phyloP scores from a whole-genome alignment of 768 basidiomycete species.

The Mycena rebaudengoi region DNA sequence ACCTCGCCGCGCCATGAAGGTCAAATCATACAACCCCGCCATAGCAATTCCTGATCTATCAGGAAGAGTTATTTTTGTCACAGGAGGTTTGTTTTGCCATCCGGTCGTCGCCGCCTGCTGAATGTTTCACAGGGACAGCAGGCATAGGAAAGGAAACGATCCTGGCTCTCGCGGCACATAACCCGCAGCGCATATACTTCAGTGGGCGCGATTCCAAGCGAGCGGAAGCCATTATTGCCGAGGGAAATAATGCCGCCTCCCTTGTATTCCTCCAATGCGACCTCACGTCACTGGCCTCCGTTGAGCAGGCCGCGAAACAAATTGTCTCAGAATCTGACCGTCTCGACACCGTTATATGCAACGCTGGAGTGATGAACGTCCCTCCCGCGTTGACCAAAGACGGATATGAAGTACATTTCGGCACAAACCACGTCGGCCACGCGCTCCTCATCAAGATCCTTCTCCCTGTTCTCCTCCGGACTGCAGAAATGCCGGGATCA shows the following conservation, averaged over 20 bases:
- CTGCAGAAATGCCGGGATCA: conserved; percentile 15
- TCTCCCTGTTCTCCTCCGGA: conserved; percentile 44
- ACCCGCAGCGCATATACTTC: conserved; percentile 18
- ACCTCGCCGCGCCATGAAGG: conserved; percentile 13
- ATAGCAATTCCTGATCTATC: conserved; percentile 19
- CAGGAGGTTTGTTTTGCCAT: conserved; percentile 3
- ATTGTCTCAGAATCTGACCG: conserved; percentile 16
- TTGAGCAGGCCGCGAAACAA: conserved; percentile 8
- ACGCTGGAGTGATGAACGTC: conserved; percentile 24
- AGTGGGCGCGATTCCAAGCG: conserved; percentile 20
- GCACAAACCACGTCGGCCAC: conserved; percentile 44
- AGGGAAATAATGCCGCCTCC: not conserved
- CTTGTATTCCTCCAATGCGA: conserved; percentile 21
- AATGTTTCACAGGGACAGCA: conserved; percentile 8
- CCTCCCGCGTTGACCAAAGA: conserved; percentile 23
- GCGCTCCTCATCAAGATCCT: conserved; percentile 53
- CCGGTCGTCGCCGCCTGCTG: not conserved
- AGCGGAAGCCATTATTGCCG: not conserved
- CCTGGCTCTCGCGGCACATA: conserved; percentile 17
- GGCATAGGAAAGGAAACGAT: conserved; percentile 20
- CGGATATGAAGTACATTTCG: conserved; percentile 25
- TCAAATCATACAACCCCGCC: conserved; percentile 16
- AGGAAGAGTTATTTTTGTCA: conserved; percentile 20
- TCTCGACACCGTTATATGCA: conserved; percentile 21
- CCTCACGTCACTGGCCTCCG: conserved; percentile 18